Conservation (phyloP, 1,139 yeast species). For the Starmera stellimalicola region DNA sequence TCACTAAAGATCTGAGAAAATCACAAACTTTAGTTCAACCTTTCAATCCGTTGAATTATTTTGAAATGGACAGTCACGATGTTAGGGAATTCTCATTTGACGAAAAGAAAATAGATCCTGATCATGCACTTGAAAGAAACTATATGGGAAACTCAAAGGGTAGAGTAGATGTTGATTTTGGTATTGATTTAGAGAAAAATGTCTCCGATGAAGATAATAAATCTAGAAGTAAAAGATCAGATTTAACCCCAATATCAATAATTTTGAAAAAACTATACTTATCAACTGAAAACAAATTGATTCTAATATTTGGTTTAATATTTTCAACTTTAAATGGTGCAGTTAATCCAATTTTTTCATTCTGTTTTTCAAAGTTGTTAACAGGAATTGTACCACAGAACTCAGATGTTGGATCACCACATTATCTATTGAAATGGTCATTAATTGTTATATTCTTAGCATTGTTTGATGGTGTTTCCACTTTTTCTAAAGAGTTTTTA, state of each 20-base stretch:
- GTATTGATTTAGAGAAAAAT: slow-evolving; percentile 3
- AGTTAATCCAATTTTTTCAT: slow-evolving; percentile 71
- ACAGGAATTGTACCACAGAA: slow-evolving; percentile 38
- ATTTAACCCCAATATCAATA: slow-evolving; percentile 22
- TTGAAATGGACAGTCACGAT: slow-evolving; percentile 3
- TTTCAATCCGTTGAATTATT: slow-evolving; percentile 10
- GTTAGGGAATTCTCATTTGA: slow-evolving; percentile 7
- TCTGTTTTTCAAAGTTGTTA: slow-evolving; percentile 59
- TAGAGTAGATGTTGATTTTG: slow-evolving; percentile 4
- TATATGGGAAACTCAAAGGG: slow-evolving; percentile 2
- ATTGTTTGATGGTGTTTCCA: slow-evolving; percentile 45
- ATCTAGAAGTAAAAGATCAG: slow-evolving; percentile 8
- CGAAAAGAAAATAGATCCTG: background rate
- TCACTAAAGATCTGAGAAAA: slow-evolving; percentile 5
- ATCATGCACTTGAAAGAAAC: background rate
- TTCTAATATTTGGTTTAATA: slow-evolving; percentile 42
- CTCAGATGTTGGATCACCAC: slow-evolving; percentile 24
- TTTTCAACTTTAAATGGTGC: slow-evolving; percentile 50
- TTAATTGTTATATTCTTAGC: slow-evolving; percentile 52
- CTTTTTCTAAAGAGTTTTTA: slow-evolving; percentile 40
- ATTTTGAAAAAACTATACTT: slow-evolving; percentile 30
- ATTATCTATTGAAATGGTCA: slow-evolving; percentile 54
- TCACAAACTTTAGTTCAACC: slow-evolving; percentile 13
- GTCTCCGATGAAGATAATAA: slow-evolving; percentile 3
- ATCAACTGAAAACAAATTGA: slow-evolving; percentile 26